Percentiles rank a stretch among this genome's conserved stretches.
Conservation (phyloP, 2,329 filamentous ascomycete genomes). For the Ceratocystis destructans region DNA sequence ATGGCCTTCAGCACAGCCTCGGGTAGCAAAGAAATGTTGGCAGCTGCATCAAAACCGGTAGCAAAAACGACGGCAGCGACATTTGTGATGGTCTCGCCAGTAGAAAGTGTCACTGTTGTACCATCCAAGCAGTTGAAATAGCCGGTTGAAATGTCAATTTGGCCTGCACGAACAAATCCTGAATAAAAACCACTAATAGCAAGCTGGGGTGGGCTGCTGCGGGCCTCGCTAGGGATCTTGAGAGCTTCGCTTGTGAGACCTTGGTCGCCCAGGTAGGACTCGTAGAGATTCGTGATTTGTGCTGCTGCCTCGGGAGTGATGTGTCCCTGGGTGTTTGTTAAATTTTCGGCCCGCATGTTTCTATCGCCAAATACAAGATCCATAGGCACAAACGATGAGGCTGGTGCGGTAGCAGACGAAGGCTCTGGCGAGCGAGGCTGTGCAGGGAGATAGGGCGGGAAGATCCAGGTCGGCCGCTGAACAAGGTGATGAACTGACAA, state of each 20-base stretch:
- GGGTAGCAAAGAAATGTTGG: slow-evolving; percentile 52
- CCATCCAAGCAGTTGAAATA: slow-evolving; percentile 28
- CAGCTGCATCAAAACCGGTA: slow-evolving; percentile 56
- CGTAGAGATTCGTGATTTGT: slow-evolving; percentile 39
- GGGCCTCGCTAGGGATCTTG: slow-evolving; percentile 29
- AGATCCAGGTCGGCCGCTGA: slow-evolving; percentile 57
- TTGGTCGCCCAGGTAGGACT: slow-evolving; percentile 27
- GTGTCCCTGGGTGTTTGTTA: slow-evolving; percentile 51
- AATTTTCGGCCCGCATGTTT: slow-evolving; percentile 37
- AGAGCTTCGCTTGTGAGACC: slow-evolving; percentile 32
- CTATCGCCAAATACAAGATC: slow-evolving; percentile 63
- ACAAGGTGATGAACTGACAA: slow-evolving; percentile 55
- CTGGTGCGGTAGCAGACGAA: neutral
- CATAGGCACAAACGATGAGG: slow-evolving; percentile 49
- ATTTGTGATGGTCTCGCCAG: slow-evolving; percentile 32
- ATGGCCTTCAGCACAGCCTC: slow-evolving; percentile 41
- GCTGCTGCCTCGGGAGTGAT: slow-evolving; percentile 32
- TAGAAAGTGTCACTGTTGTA: slow-evolving; percentile 27
- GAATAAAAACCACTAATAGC: slow-evolving; percentile 59
- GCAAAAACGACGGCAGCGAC: slow-evolving; percentile 58
- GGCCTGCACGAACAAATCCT: slow-evolving; percentile 56
- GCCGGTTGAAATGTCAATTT: slow-evolving; percentile 40
- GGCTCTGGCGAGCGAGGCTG: slow-evolving; percentile 19
- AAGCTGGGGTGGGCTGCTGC: slow-evolving; percentile 46
- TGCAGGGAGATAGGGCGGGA: slow-evolving; percentile 45